Conservation (phyloP, 202 grass and related monocot species). For the Setaria italica region DNA sequence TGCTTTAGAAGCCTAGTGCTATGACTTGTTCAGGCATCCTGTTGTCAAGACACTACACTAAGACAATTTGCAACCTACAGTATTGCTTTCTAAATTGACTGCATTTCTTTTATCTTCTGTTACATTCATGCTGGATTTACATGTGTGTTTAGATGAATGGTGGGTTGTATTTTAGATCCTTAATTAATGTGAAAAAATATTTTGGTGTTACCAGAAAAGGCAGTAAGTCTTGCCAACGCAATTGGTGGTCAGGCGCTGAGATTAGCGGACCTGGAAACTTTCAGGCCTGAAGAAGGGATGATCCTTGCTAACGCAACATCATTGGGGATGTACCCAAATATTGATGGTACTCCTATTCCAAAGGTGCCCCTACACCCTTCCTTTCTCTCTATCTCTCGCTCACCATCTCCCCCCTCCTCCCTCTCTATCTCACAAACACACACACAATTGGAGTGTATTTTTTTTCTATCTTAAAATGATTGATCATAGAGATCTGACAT, state of each 20-base stretch:
- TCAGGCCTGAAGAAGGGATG: slow-evolving; percentile 81
- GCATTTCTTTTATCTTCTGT: neutral
- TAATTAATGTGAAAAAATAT: slow-evolving; percentile 28
- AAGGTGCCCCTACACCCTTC: slow-evolving; percentile 54
- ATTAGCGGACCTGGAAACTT: slow-evolving; percentile 81
- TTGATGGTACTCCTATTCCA: slow-evolving; percentile 83
- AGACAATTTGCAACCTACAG: neutral
- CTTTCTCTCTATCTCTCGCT: neutral
- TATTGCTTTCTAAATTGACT: neutral
- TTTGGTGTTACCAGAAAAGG: slow-evolving; percentile 68
- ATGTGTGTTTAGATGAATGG: slow-evolving; percentile 34
- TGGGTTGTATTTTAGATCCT: slow-evolving; percentile 21
- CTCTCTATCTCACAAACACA: neutral
- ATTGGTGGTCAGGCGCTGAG: slow-evolving; percentile 77
- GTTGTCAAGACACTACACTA: neutral
- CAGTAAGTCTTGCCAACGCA: slow-evolving; percentile 74
- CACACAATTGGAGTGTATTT: neutral
- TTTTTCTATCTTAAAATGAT: neutral
- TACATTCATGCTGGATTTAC: slow-evolving; percentile 22
- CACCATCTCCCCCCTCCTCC: neutral
- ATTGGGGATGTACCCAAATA: slow-evolving; percentile 92
- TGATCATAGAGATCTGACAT: neutral
- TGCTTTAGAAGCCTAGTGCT: neutral
- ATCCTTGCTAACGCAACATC: slow-evolving; percentile 99
- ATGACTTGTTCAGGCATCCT: neutral